These are phyloP conservation scores for Talaromyces sp. DNA, from an alignment of 2,329 filamentous ascomycete genomes.

Conservation along the genomic window DNA sequence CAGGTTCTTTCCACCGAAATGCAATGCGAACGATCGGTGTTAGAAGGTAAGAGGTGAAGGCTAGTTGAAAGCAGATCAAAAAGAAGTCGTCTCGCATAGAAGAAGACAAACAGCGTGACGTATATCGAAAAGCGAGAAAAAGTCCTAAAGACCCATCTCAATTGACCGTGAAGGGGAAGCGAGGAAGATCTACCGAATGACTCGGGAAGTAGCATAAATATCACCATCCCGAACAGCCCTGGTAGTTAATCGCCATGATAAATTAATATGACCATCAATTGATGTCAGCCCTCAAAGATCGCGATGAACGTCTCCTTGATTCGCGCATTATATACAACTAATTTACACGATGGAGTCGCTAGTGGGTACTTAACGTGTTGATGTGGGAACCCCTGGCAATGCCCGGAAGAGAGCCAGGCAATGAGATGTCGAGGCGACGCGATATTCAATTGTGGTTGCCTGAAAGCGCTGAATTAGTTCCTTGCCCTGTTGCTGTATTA, in stretches of 20 bases:
- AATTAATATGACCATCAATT: not conserved
- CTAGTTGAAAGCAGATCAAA: not conserved
- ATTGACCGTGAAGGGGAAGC: not conserved
- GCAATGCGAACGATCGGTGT: not conserved
- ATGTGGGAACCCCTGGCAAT: conserved; percentile 9
- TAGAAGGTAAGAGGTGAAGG: not conserved
- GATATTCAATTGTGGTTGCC: not conserved
- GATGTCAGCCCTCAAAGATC: not conserved
- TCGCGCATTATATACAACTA: not conserved
- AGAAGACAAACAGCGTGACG: not conserved
- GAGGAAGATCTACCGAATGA: not conserved
- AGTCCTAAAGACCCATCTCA: not conserved
- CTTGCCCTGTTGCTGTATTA: not conserved
- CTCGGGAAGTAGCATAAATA: not conserved
- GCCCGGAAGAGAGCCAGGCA: not conserved
- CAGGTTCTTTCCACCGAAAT: not conserved
- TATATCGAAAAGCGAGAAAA: not conserved
- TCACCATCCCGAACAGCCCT: not conserved
- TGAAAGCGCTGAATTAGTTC: not conserved
- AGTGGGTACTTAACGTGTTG: conserved; percentile 8
- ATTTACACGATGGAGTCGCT: not conserved
- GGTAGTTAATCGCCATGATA: not conserved
- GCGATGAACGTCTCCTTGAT: not conserved
- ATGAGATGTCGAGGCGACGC: not conserved
- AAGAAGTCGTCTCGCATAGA: not conserved